Evolutionary conservation across 371 early-diverging fungal genomes (phyloP).

Genomic region (Blakeslea trispora): DNA sequence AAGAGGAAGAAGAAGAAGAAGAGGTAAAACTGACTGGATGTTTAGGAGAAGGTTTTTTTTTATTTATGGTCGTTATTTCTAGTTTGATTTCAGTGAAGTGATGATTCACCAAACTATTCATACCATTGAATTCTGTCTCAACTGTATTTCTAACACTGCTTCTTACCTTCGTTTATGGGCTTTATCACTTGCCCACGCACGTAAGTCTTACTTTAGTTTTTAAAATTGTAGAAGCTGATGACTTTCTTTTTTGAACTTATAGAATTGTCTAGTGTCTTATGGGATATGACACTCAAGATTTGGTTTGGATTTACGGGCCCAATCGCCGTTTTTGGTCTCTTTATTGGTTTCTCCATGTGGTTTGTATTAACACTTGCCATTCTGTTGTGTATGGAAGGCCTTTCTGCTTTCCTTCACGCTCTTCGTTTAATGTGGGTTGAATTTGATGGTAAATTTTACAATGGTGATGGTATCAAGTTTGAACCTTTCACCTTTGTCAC

Average conservation of each 20-base stretch:
- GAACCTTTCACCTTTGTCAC: slow-evolving; percentile 49
- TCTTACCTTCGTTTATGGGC: slow-evolving; percentile 99
- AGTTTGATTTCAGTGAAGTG: slow-evolving; percentile 92
- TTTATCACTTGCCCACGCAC: slow-evolving; percentile 98
- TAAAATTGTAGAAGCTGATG: too few species aligned
- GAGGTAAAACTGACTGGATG: slow-evolving; percentile 16
- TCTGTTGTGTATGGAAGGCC: slow-evolving; percentile 97
- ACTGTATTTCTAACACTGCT: slow-evolving; percentile 98
- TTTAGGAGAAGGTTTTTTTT: background rate
- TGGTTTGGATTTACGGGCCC: slow-evolving; percentile 59
- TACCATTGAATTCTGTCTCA: slow-evolving; percentile 99
- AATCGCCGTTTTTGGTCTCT: slow-evolving; percentile 64
- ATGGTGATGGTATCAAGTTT: slow-evolving; percentile 52
- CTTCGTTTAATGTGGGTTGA: slow-evolving; percentile 99
- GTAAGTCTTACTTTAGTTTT: slow-evolving; percentile 45
- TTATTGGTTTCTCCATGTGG: slow-evolving; percentile 82
- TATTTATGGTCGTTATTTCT: too few species aligned
- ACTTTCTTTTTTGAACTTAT: too few species aligned
- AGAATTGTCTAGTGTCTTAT: slow-evolving; percentile 97
- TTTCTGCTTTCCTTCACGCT: slow-evolving; percentile 98
- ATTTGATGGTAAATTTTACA: slow-evolving; percentile 98
- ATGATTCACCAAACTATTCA: slow-evolving; percentile 98
- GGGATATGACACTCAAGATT: slow-evolving; percentile 91
- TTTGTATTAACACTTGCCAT: slow-evolving; percentile 85
- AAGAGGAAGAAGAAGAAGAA: slow-evolving; percentile 57